Evolutionary conservation across 352 stramenopile genomes (phyloP).

Genomic region (Phytophthora vignae): DNA sequence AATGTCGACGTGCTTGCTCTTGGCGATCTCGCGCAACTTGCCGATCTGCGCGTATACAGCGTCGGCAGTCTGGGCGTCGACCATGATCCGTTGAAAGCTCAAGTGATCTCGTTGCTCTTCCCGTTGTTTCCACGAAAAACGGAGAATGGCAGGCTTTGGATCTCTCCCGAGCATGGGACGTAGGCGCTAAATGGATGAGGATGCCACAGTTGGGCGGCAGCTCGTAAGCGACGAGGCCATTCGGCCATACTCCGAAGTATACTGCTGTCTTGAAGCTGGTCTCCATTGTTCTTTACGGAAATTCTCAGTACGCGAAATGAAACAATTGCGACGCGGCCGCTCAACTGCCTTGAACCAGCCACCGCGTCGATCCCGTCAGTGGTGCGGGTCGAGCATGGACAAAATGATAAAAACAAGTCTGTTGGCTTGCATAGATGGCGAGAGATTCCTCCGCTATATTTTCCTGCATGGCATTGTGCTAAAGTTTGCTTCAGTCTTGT

Average conservation of each 20-base stretch:
- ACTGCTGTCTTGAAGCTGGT: neutral
- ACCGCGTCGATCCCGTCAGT: neutral
- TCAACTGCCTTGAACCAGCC: constrained; percentile 3
- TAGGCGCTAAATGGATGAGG: constrained; percentile 13
- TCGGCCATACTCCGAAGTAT: neutral
- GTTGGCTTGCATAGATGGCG: too few relatives aligned
- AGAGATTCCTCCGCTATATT: too few relatives aligned
- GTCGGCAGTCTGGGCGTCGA: constrained; percentile 27
- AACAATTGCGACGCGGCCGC: constrained; percentile 5
- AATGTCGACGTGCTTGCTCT: constrained; percentile 29
- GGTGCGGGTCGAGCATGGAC: too few relatives aligned
- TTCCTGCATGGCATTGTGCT: too few relatives aligned
- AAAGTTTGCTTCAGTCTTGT: too few relatives aligned
- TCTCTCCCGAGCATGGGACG: constrained; percentile 24
- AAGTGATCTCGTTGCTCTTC: neutral
- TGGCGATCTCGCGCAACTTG: constrained; percentile 29
- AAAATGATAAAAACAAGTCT: too few relatives aligned
- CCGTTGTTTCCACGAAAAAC: constrained; percentile 18
- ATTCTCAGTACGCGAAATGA: constrained; percentile 4
- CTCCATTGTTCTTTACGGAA: neutral
- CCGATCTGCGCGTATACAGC: constrained; percentile 35
- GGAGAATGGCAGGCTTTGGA: constrained; percentile 22
- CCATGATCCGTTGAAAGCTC: constrained; percentile 15
- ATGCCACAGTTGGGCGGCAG: constrained; percentile 10
- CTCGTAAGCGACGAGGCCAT: constrained; percentile 11